Evolutionary conservation across 352 stramenopile species (phyloP), one percentile per base, ranked within the genome.

Genomic region (Phytophthora sp.): DNA sequence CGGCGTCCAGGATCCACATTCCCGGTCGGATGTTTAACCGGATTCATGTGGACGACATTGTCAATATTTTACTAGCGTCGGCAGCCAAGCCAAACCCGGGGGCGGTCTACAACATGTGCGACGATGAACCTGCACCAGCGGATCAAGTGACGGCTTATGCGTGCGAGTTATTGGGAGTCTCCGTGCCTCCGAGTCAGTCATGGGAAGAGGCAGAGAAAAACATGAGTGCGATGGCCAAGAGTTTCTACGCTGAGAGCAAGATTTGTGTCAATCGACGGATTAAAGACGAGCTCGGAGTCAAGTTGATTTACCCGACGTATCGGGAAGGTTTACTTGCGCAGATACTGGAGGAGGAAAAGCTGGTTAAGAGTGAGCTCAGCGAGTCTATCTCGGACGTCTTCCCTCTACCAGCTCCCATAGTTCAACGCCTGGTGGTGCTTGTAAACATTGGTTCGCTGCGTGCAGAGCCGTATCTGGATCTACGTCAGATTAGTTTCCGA

Each of bases 31-130:
- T 88, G 36, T 96, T 98, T 59, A 97, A 96, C 58, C 84, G 93
- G 24, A 86, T 97, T 55, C 91, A 98, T 71, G 91, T 97, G 0
- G 84, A 93, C 57, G 93, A 98, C 67, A 97, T 98, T 38, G 82
- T 95, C 24, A 62, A 79, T 4, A 86, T 93, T 62, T 60, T 97
- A 9, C 13, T 91, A 38, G 78, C 82, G 12, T 96, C 90, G 2
- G 88, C 90, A 4, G 72, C 68, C 0, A 66, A 58, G 9, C 88
- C 90, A 1, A 86, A 84, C 29, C 51, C 82, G 4, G 80, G 84
- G 15, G 79, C 74, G 3, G 79, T 97, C 54, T 96, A 95, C 77
- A 98, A 98, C 54, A 74, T 97, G 18, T 93, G 84, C 9, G 93
- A 98, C 67, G 87, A 97, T 57, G 82, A 93, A 53, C 93, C 93